These are phyloP conservation scores for Phoenix dactylifera DNA, from an alignment of 176 grass and related monocot species.

Conservation along the genomic window DNA sequence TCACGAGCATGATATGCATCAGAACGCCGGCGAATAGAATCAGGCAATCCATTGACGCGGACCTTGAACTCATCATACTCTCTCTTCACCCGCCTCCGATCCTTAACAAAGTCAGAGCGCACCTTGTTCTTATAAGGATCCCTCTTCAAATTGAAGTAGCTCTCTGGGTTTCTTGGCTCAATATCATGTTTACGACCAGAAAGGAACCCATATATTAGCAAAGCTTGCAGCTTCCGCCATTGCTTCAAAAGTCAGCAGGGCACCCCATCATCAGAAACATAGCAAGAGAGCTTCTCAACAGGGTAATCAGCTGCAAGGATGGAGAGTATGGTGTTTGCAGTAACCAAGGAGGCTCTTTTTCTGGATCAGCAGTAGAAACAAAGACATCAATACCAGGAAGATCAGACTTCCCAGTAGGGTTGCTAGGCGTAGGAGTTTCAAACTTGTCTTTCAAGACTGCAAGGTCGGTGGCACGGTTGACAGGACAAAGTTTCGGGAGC, in stretches of 20 bases:
- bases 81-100: slow-evolving; percentile 80
- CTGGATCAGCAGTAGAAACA: slow-evolving; percentile 92
- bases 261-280: slow-evolving; percentile 95
- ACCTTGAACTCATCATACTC: slow-evolving; percentile 99
- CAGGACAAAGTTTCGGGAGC: slow-evolving; percentile 71
- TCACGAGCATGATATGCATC: slow-evolving; percentile 95
- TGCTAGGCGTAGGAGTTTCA: slow-evolving; percentile 46
- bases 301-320: slow-evolving; percentile 97
- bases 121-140: slow-evolving; percentile 96
- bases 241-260: slow-evolving; percentile 89
- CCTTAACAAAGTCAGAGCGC: slow-evolving; percentile 81
- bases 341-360: slow-evolving; percentile 90
- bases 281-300: slow-evolving; percentile 91
- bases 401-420: slow-evolving; percentile 72
- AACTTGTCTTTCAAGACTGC: slow-evolving; percentile 90
- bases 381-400: slow-evolving; percentile 82
- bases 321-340: slow-evolving; percentile 88
- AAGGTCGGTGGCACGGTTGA: slow-evolving; percentile 76
- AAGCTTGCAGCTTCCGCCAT: slow-evolving; percentile 99
- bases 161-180: slow-evolving; percentile 88
- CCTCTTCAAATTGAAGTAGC: slow-evolving; percentile 86
- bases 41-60: slow-evolving; percentile 62
- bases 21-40: slow-evolving; percentile 72
- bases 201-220: slow-evolving; percentile 91
- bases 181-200: slow-evolving; percentile 87